Conservation (phyloP, 331 rosid genomes). For the Stylosanthes scabra region DNA sequence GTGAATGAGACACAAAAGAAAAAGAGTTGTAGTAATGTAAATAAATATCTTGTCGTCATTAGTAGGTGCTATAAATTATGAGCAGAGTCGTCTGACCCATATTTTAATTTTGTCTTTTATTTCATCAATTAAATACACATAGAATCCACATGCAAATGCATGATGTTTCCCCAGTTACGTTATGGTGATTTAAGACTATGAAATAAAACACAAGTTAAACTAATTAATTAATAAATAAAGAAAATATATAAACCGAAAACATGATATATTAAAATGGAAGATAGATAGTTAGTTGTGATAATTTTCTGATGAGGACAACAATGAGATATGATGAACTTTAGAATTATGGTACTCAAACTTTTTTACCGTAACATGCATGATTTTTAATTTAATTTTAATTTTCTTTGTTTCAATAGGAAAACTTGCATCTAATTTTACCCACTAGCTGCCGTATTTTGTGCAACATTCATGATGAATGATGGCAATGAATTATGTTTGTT, state of each 20-base stretch:
- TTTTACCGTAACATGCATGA: not conserved
- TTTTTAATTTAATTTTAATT: not conserved
- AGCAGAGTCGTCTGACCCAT: not conserved
- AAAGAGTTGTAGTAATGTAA: not conserved
- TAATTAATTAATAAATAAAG: too few relatives aligned
- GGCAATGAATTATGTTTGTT: not conserved
- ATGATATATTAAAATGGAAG: conserved; percentile 21
- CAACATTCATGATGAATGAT: not conserved
- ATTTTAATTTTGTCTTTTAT: not conserved
- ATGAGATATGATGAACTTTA: not conserved
- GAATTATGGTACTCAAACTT: conserved; percentile 1
- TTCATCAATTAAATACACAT: not conserved
- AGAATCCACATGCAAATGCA: not conserved
- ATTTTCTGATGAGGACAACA: conserved; percentile 5
- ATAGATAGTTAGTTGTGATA: conserved; percentile 8
- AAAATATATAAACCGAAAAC: not conserved
- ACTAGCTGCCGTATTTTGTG: not conserved
- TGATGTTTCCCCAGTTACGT: not conserved
- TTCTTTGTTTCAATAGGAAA: too few relatives aligned
- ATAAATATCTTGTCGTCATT: conserved; percentile 31
- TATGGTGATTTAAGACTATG: not conserved
- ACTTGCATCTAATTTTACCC: not conserved
- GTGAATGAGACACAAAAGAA: not conserved
- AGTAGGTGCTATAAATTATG: not conserved
- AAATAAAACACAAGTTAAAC: not conserved